Conservation (phyloP, 2,329 filamentous ascomycete genomes). For the Aspergillus ibericus region DNA sequence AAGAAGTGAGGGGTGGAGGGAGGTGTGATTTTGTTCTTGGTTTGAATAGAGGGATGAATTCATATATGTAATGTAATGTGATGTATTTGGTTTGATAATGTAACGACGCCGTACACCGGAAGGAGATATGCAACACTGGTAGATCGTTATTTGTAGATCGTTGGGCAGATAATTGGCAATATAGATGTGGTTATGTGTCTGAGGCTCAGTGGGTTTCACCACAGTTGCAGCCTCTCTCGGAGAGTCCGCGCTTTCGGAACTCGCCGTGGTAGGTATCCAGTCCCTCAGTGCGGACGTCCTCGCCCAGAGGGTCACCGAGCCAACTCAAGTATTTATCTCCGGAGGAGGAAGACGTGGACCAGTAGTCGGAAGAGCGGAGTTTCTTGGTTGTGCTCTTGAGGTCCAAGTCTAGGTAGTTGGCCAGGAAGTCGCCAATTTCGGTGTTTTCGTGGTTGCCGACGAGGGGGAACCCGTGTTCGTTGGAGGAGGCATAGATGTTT, state of each 20-base stretch:
- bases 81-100: too few species aligned
- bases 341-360: conserved; percentile 14
- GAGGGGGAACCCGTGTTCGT: conserved; percentile 61
- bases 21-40: neutral
- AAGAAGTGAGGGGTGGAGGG: neutral
- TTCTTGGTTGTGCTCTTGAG: conserved; percentile 75
- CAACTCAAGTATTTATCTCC: conserved; percentile 32
- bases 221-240: conserved; percentile 25
- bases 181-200: neutral
- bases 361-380: conserved; percentile 50
- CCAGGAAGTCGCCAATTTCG: conserved; percentile 80
- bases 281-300: conserved; percentile 39
- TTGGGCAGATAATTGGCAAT: neutral
- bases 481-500: conserved; percentile 86
- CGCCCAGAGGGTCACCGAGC: conserved; percentile 43
- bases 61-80: neutral
- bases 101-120: neutral
- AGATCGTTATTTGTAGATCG: neutral
- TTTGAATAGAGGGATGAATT: neutral
- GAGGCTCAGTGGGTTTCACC: conserved; percentile 24
- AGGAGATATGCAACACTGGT: neutral
- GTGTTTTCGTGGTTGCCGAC: conserved; percentile 93
- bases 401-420: conserved; percentile 76
- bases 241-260: conserved; percentile 38
- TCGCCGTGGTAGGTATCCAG: conserved; percentile 48